These are phyloP conservation scores for Leccinum arenicola DNA, from an alignment of 768 basidiomycete genomes.

Conservation along the genomic window DNA sequence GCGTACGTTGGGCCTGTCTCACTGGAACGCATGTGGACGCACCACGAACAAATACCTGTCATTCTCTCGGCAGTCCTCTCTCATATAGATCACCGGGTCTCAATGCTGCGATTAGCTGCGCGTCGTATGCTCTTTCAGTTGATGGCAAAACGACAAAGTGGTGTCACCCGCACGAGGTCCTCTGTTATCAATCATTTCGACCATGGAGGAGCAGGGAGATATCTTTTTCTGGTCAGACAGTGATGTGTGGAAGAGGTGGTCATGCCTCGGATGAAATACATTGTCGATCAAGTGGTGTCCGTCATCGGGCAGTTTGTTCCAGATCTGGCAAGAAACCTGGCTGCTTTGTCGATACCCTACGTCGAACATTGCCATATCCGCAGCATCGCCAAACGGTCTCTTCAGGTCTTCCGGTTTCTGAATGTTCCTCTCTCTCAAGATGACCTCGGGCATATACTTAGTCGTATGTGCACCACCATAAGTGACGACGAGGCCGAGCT, in stretches of 20 bases:
- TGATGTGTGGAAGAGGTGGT: constrained; percentile 49
- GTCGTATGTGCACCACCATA: constrained; percentile 83
- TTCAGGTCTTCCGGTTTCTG: constrained; percentile 86
- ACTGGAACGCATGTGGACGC: constrained; percentile 73
- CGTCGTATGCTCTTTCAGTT: constrained; percentile 83
- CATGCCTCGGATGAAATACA: constrained; percentile 63
- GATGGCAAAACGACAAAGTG: constrained; percentile 55
- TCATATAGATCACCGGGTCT: constrained; percentile 75
- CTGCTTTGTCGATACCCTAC: constrained; percentile 77
- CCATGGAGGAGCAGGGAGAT: constrained; percentile 58
- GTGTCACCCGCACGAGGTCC: constrained; percentile 43
- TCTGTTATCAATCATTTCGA: constrained; percentile 49
- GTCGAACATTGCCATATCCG: constrained; percentile 86
- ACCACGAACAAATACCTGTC: constrained; percentile 63
- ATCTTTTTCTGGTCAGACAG: constrained; percentile 71
- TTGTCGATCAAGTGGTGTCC: constrained; percentile 64
- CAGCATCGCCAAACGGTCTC: constrained; percentile 82
- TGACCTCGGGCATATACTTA: constrained; percentile 76
- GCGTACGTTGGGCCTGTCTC: constrained; percentile 79
- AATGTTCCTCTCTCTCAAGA: constrained; percentile 66
- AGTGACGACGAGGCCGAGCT: constrained; percentile 74
- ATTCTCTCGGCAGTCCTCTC: constrained; percentile 79
- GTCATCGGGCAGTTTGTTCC: constrained; percentile 73
- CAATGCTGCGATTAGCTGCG: constrained; percentile 67
- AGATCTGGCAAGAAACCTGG: constrained; percentile 63